phyloP scores from a whole-genome alignment of 768 basidiomycete species.

The Collybiopsis confluens region DNA sequence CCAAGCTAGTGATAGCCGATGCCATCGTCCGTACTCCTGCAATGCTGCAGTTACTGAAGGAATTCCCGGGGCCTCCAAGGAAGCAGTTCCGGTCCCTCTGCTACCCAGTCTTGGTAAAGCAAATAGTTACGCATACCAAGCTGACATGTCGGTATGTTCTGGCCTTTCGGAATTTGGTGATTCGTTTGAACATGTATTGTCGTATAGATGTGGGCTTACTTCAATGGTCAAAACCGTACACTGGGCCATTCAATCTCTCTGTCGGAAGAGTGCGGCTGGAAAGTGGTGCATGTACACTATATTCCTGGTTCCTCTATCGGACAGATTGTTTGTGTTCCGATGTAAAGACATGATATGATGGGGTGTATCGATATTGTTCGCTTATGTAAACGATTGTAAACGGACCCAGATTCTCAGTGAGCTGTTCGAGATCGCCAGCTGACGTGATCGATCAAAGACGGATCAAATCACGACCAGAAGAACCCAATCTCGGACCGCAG shows the following conservation, averaged over 20 bases:
- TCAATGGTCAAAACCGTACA: slow-evolving; percentile 19
- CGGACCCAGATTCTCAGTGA: too few relatives aligned
- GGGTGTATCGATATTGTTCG: too few relatives aligned
- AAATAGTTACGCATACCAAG: slow-evolving; percentile 6
- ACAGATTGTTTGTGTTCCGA: background rate
- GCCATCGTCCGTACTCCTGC: slow-evolving; percentile 10
- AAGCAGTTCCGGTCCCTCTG: slow-evolving; percentile 5
- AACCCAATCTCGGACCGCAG: too few relatives aligned
- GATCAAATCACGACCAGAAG: too few relatives aligned
- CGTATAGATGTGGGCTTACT: slow-evolving; percentile 15
- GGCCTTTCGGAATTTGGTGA: background rate
- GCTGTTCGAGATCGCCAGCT: too few relatives aligned
- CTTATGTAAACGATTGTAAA: too few relatives aligned
- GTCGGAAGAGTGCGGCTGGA: slow-evolving; percentile 14
- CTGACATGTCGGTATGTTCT: slow-evolving; percentile 7
- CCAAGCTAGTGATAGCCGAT: slow-evolving; percentile 24
- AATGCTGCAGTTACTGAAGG: background rate
- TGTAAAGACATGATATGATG: background rate
- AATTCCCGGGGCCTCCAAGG: background rate
- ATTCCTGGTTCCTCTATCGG: background rate
- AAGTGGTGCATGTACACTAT: slow-evolving; percentile 5
- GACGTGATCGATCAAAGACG: too few relatives aligned
- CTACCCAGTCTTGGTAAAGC: slow-evolving; percentile 10
- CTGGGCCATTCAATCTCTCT: slow-evolving; percentile 11
- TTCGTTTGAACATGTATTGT: background rate